Evolutionary conservation across 2,329 filamentous ascomycete genomes (phyloP).

Genomic region (Dactylellina leptospora): DNA sequence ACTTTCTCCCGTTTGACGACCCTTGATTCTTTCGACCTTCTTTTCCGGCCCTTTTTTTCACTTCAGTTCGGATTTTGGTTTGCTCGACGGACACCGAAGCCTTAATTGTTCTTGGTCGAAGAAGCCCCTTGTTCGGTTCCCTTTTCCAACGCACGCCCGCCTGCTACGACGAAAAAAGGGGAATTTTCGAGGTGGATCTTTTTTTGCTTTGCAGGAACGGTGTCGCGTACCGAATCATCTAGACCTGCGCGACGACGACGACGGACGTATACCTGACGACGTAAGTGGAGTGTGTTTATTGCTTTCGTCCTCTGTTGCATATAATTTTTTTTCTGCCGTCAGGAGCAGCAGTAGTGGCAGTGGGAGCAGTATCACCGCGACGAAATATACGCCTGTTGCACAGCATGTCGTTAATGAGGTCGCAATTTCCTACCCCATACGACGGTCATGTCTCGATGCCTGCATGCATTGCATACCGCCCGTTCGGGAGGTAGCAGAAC

Average conservation of each 20-base stretch:
- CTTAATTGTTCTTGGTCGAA: slow-evolving; percentile 2
- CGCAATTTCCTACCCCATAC: slow-evolving; percentile 32
- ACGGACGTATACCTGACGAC: slow-evolving; percentile 15
- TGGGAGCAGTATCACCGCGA: too few species aligned
- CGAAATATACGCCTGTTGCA: too few species aligned
- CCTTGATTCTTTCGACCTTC: slow-evolving; percentile 56
- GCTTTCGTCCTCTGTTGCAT: slow-evolving; percentile 3
- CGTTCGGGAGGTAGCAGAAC: slow-evolving; percentile 17
- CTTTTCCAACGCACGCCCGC: slow-evolving; percentile 34
- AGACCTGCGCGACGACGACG: slow-evolving; percentile 11
- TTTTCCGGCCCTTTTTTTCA: slow-evolving; percentile 54
- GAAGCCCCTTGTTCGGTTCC: slow-evolving; percentile 44
- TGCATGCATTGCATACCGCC: slow-evolving; percentile 43
- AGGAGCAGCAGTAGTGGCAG: too few species aligned
- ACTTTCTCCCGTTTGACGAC: slow-evolving; percentile 46
- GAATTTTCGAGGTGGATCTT: slow-evolving; percentile 50
- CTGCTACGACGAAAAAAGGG: slow-evolving; percentile 50
- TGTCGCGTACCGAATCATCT: slow-evolving; percentile 32
- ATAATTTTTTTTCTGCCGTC: slow-evolving; percentile 2
- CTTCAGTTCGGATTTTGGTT: too few species aligned
- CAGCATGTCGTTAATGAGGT: slow-evolving; percentile 35
- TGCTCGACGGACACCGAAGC: not conserved
- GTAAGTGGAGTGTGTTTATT: slow-evolving; percentile 38
- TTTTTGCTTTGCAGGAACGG: slow-evolving; percentile 27
- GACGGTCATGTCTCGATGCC: slow-evolving; percentile 2